These are phyloP conservation scores for Teunomyces atbi DNA, from an alignment of 805 yeast genomes.

Conservation along the genomic window DNA sequence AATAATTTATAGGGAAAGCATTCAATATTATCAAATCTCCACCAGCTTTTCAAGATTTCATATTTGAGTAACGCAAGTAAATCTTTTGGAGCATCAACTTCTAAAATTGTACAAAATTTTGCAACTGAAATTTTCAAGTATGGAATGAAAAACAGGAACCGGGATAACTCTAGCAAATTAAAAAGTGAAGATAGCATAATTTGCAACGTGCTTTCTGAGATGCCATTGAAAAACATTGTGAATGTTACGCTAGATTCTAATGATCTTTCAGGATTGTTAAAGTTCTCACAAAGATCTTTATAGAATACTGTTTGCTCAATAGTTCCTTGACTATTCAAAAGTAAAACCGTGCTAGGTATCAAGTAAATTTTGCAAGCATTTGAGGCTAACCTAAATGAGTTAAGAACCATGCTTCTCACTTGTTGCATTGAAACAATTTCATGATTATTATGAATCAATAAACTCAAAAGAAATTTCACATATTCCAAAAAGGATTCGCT, in stretches of 20 bases:
- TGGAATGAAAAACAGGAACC: conserved; percentile 25
- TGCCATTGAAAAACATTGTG: conserved; percentile 29
- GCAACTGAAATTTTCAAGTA: conserved; percentile 29
- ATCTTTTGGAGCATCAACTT: conserved; percentile 8
- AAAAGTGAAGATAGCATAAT: conserved; percentile 35
- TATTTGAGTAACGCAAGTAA: conserved; percentile 31
- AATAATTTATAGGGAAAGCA: conserved; percentile 43
- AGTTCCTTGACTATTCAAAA: conserved; percentile 7
- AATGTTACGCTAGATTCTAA: conserved; percentile 40
- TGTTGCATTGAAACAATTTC: conserved; percentile 18
- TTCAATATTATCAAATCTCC: conserved; percentile 27
- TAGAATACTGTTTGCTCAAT: conserved; percentile 26
- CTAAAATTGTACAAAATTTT: conserved; percentile 18
- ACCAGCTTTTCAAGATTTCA: conserved; percentile 46
- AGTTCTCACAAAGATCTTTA: conserved; percentile 24
- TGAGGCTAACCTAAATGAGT: conserved; percentile 10
- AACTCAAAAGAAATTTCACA: conserved; percentile 28
- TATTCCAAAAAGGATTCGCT: conserved; percentile 29
- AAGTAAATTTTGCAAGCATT: conserved; percentile 20
- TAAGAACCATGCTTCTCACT: conserved; percentile 10
- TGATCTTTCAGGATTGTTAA: conserved; percentile 35
- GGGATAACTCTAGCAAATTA: conserved; percentile 42
- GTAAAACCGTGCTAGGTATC: conserved; percentile 12
- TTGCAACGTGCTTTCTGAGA: conserved; percentile 30
- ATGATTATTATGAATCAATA: conserved; percentile 26